Evolutionary conservation across 2,329 filamentous ascomycete genomes (phyloP), one percentile per base, ranked within the genome.

Genomic region (Pseudogymnoascus sp.): DNA sequence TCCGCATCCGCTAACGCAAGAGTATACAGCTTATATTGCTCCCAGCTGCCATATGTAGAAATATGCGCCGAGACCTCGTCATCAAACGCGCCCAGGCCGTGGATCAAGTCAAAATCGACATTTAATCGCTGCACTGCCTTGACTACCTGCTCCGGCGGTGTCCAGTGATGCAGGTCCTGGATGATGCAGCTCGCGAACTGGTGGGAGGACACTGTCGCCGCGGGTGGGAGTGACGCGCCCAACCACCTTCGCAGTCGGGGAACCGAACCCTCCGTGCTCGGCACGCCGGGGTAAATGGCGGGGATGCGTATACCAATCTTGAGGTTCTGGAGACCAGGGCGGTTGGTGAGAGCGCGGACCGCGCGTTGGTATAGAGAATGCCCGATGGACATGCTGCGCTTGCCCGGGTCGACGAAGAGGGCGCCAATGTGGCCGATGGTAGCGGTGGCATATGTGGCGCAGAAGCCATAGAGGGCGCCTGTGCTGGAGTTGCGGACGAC

Each of bases 401-500:
- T 88, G 3, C 82, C 77, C 0, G 93, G 92, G 66, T 97, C 92
- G 37, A 97, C 93, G 64, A 97, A 88, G n/a, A 97, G 80, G 3
- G 90, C 85, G 0, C 89, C 91, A 58, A 97, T 85, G 15, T 91
- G 87, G 2, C 79, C 86, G n/a, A 77, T 80, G 12, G 63, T 64
- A 1, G 76, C 76, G 39, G 84, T 84, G 71, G 84, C 91, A 71
- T 96, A 97, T 0, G 91, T 96, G 0, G 91, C 88, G 69, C 89
- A 93, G 73, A 97, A 97, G 1, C 92, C 92, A 70, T 96, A 97
- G 0, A 97, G 76, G 0, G 90, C 90, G 64, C 91, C 88, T 0
- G 92, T 97, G 72, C 89, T 96, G 75, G 90, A 95, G 71, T 97
- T 97, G 18, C 92, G 84, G 33, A 97, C 92, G 7, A 97, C 91